Percentiles rank a stretch among this genome's conserved stretches.
These are phyloP conservation scores for Citrus cavaleriei DNA, from an alignment of 345 rosid genomes.

Conservation along the genomic window DNA sequence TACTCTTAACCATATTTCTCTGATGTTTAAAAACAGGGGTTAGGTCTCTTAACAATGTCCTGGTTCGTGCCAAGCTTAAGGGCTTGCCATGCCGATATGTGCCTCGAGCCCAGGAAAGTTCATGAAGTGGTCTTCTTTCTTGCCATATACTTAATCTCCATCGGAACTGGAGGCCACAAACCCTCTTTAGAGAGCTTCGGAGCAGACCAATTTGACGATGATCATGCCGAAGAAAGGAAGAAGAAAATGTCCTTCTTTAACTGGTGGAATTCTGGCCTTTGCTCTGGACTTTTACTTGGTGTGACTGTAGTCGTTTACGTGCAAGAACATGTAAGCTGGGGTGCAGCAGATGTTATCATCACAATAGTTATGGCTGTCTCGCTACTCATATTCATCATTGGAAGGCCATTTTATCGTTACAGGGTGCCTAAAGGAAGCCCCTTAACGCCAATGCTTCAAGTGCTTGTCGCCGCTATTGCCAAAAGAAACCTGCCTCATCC, in stretches of 20 bases:
- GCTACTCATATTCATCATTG: conserved; percentile 52
- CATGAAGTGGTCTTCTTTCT: conserved; percentile 74
- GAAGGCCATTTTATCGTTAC: conserved; percentile 73
- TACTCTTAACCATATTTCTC: not conserved
- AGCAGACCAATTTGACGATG: conserved; percentile 93
- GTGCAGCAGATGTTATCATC: conserved; percentile 63
- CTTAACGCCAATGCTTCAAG: conserved; percentile 78
- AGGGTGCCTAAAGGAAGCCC: conserved; percentile 72
- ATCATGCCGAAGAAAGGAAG: conserved; percentile 62
- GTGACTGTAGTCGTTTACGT: conserved; percentile 73
- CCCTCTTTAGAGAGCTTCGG: conserved; percentile 95
- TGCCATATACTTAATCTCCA: conserved; percentile 75
- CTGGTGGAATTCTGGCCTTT: conserved; percentile 88
- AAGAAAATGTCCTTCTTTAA: conserved; percentile 90
- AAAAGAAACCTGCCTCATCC: conserved; percentile 72
- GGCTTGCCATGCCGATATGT: conserved; percentile 54
- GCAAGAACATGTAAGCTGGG: conserved; percentile 85
- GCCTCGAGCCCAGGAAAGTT: conserved; percentile 54
- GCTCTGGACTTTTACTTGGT: conserved; percentile 65
- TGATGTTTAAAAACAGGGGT: conserved; percentile 44
- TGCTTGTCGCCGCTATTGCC: conserved; percentile 65
- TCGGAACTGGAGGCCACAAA: conserved; percentile 96
- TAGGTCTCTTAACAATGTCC: conserved; percentile 60
- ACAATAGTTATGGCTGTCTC: conserved; percentile 64
- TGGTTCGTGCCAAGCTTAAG: conserved; percentile 68